A percentile compares a stretch with the other conserved stretches of the same genome.
These are phyloP conservation scores for Tolypocladium nubicola DNA, from an alignment of 2,329 filamentous ascomycete genomes.

Conservation along the genomic window DNA sequence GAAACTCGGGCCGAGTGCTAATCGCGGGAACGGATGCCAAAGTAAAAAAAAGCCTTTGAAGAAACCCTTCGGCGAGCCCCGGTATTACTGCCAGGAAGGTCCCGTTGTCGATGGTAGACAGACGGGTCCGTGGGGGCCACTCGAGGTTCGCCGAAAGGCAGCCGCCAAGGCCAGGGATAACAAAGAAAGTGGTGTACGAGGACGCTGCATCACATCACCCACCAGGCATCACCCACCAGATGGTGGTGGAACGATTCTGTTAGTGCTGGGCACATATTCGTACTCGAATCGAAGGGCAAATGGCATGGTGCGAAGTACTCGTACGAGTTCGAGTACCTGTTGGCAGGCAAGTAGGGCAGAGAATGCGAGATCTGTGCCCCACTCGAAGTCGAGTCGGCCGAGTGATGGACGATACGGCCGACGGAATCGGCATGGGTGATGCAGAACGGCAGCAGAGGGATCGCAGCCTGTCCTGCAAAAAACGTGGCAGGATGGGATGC, in stretches of 20 bases:
- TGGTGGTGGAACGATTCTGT: neutral
- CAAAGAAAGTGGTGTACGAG: neutral
- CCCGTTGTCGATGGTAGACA: neutral
- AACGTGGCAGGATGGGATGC: neutral
- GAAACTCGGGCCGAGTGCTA: neutral
- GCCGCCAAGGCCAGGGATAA: neutral
- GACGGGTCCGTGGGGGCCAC: neutral
- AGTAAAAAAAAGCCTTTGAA: neutral
- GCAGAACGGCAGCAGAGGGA: neutral
- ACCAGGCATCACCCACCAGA: neutral
- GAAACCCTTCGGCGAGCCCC: neutral
- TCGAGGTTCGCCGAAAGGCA: neutral
- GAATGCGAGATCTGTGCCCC: neutral
- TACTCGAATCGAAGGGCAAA: too few relatives aligned
- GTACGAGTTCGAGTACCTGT: neutral
- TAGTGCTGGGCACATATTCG: neutral
- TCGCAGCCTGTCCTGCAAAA: neutral
- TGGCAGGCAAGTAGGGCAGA: neutral
- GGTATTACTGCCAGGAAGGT: neutral
- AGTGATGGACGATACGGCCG: neutral
- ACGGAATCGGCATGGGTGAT: neutral
- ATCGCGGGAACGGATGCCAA: neutral
- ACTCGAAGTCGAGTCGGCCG: neutral
- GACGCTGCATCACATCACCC: too few relatives aligned
- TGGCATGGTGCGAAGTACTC: too few relatives aligned